A percentile compares a stretch with the other conserved stretches of the same genome.
phyloP scores from a whole-genome alignment of 2,329 filamentous ascomycete genomes.

The Madurella mycetomatis region DNA sequence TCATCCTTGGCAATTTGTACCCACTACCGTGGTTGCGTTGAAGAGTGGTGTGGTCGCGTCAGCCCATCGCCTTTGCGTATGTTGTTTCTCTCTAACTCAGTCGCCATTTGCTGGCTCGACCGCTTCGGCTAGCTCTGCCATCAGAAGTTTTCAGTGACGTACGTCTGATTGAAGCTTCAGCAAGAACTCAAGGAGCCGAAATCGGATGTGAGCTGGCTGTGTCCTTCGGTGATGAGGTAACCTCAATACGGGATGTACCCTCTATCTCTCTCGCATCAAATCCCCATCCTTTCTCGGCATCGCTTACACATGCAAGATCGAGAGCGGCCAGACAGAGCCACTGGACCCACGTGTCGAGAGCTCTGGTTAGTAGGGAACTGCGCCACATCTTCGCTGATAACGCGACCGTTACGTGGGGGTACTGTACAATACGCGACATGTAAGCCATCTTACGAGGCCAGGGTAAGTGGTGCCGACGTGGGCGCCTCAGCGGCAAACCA shows the following conservation, averaged over 20 bases:
- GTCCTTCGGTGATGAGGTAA: neutral
- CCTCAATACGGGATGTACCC: no score
- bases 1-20: neutral
- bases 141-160: neutral
- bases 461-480: neutral
- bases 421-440: neutral
- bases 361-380: neutral
- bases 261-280: neutral
- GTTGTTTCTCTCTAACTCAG: neutral
- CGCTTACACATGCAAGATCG: no score
- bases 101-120: neutral
- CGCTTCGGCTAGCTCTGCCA: neutral
- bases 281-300: neutral
- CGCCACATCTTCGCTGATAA: neutral
- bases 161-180: neutral
- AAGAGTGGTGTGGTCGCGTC: neutral
- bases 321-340: neutral
- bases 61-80: neutral
- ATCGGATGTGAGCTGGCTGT: neutral
- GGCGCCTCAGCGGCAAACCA: no score
- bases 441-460: neutral
- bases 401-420: neutral
- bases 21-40: neutral
- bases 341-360: neutral
- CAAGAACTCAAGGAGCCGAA: neutral